Evolutionary conservation across 768 basidiomycete species (phyloP).

Genomic region (Strobilomyces echinocephalus): DNA sequence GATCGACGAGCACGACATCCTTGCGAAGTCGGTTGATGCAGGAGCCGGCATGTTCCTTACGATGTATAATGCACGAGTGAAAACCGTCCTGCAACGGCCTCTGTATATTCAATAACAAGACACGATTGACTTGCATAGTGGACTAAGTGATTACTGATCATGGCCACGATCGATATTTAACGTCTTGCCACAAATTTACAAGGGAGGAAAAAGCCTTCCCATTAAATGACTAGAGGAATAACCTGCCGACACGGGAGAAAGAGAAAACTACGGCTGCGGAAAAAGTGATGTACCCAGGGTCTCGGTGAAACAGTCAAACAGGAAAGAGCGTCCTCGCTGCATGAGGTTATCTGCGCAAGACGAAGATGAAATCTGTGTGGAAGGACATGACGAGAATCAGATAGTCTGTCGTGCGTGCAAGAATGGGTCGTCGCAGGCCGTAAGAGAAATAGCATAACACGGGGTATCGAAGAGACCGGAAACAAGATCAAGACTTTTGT

Average conservation of each 20-base stretch:
- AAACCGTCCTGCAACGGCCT: neutral
- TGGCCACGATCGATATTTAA: constrained; percentile 12
- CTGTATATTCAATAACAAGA: neutral
- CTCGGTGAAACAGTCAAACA: constrained; percentile 10
- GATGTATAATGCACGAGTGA: no score
- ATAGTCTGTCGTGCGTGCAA: constrained; percentile 35
- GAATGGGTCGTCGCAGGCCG: constrained; percentile 31
- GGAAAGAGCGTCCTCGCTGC: constrained; percentile 14
- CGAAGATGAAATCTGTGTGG: constrained; percentile 14
- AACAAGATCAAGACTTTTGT: constrained; percentile 13
- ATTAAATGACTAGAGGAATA: constrained; percentile 22
- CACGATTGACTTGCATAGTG: neutral
- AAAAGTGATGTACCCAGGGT: constrained; percentile 10
- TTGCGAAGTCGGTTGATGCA: neutral
- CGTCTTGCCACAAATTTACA: constrained; percentile 21
- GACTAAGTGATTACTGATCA: constrained; percentile 15
- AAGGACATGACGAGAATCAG: constrained; percentile 29
- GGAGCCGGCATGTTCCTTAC: no score
- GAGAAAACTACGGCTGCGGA: constrained; percentile 14
- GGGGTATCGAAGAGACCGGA: constrained; percentile 28
- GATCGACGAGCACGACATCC: constrained; percentile 18
- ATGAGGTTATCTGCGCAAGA: constrained; percentile 25
- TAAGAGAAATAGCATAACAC: constrained; percentile 33
- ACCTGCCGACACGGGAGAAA: constrained; percentile 15
- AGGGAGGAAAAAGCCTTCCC: constrained; percentile 15